A percentile compares a stretch with the other conserved stretches of the same genome.
Evolutionary conservation across 2,329 filamentous ascomycete species (phyloP).

Genomic region (Colletotrichum caudatum): DNA sequence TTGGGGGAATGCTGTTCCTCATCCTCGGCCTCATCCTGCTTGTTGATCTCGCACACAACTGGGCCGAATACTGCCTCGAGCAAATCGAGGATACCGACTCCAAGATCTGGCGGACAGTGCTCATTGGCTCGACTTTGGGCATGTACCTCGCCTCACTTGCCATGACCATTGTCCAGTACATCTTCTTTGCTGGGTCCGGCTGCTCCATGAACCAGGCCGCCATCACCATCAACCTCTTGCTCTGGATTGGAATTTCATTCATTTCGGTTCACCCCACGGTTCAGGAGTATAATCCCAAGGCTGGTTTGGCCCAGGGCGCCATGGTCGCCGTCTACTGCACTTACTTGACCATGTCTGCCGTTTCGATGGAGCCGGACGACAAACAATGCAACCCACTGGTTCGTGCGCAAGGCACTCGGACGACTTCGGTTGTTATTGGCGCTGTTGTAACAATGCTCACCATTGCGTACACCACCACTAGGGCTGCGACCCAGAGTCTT

Average conservation of each 20-base stretch:
- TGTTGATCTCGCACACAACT: constrained; percentile 94
- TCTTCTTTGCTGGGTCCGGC: constrained; percentile 86
- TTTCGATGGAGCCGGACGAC: constrained; percentile 97
- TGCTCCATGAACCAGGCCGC: constrained; percentile 98
- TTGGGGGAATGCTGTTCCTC: constrained; percentile 92
- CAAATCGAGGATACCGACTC: constrained; percentile 94
- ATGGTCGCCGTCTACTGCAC: constrained; percentile 99
- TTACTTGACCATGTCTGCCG: constrained; percentile 97
- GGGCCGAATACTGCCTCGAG: constrained; percentile 95
- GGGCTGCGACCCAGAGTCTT: constrained; percentile 91
- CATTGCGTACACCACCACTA: constrained; percentile 96
- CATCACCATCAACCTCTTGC: constrained; percentile 91
- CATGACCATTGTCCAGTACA: constrained; percentile 97
- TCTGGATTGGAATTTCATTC: constrained; percentile 83
- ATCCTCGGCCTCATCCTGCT: constrained; percentile 91
- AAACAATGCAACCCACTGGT: constrained; percentile 94
- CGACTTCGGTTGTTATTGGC: constrained; percentile 90
- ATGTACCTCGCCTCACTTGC: constrained; percentile 94
- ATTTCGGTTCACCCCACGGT: constrained; percentile 91
- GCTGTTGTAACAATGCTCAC: constrained; percentile 97
- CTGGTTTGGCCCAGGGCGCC: constrained; percentile 94
- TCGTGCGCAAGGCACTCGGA: constrained; percentile 85
- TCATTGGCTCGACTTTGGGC: constrained; percentile 90
- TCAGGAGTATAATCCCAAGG: constrained; percentile 92
- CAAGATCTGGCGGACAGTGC: constrained; percentile 82